phyloP scores from a whole-genome alignment of 257 asterid genomes.

The Leonotis leonurus region DNA sequence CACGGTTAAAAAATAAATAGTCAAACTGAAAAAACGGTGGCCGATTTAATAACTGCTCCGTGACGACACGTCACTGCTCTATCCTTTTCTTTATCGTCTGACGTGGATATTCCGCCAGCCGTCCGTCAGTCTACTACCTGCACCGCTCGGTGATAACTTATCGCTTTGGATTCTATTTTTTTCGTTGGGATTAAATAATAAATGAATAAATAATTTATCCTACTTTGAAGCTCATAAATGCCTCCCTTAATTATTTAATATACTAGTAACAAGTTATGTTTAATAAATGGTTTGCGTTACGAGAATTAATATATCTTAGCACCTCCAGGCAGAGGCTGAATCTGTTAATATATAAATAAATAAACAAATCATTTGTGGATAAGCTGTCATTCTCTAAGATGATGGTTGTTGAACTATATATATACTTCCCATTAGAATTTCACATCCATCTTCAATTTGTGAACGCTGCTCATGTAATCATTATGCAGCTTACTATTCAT shows the following conservation, averaged over 20 bases:
- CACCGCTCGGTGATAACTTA: background rate
- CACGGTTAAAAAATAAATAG: background rate
- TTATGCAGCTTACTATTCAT: too few species aligned
- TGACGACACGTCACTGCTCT: conserved; percentile 15
- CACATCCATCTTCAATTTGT: too few species aligned
- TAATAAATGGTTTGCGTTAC: background rate
- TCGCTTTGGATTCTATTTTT: background rate
- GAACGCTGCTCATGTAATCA: too few species aligned
- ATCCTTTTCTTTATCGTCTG: conserved; percentile 5
- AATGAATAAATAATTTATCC: background rate
- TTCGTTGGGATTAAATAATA: background rate
- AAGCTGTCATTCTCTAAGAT: too few species aligned
- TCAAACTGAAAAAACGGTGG: conserved; percentile 13
- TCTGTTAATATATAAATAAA: too few species aligned
- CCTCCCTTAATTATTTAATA: too few species aligned
- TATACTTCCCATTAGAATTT: too few species aligned
- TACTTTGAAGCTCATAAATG: background rate
- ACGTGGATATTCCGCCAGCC: conserved; percentile 17
- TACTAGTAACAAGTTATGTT: too few species aligned
- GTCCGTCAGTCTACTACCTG: background rate
- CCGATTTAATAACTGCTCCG: conserved; percentile 1
- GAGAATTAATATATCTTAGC: background rate
- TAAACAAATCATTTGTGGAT: too few species aligned
- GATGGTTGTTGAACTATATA: too few species aligned
- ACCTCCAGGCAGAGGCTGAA: background rate